phyloP scores from a whole-genome alignment of 176 grass and related monocot species.

The Hordeum vulgare region DNA sequence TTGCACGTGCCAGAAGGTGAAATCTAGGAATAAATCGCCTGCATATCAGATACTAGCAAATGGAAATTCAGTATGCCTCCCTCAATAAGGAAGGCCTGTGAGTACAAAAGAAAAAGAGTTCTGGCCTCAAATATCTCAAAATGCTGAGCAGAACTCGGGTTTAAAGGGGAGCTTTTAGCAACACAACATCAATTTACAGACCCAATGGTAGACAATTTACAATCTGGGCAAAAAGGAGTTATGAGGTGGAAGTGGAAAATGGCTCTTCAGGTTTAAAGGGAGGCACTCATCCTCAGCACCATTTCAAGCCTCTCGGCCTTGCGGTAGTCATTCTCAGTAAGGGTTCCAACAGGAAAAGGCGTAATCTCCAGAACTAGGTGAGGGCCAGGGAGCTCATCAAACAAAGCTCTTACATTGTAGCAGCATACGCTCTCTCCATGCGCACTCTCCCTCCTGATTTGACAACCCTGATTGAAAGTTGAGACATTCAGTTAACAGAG shows the following conservation, averaged over 20 bases:
- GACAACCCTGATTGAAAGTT: conserved; percentile 63
- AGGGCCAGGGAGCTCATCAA: conserved; percentile 90
- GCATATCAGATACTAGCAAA: not conserved
- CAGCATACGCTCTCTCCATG: conserved; percentile 96
- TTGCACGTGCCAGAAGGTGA: not conserved
- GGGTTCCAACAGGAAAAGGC: conserved; percentile 75
- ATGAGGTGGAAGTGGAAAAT: conserved; percentile 13
- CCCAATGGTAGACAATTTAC: conserved; percentile 42
- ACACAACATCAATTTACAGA: conserved; percentile 43
- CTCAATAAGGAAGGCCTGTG: not conserved
- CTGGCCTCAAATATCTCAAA: conserved; percentile 29
- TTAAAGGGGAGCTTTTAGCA: conserved; percentile 22
- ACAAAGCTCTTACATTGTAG: conserved; percentile 90
- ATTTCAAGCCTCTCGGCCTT: conserved; percentile 93
- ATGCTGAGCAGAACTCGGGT: conserved; percentile 12
- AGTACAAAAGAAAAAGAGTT: not conserved
- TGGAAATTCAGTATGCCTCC: not conserved
- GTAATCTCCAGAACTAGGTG: conserved; percentile 89
- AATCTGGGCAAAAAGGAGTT: conserved; percentile 27
- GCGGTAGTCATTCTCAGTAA: conserved; percentile 76
- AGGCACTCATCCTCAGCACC: conserved; percentile 70
- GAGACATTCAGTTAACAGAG: conserved; percentile 13
- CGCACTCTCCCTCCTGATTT: conserved; percentile 95
- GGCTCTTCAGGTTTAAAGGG: conserved; percentile 45
- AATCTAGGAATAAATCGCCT: not conserved